phyloP scores from a whole-genome alignment of 176 grass and related monocot genomes.

The Panicum miliaceum region DNA sequence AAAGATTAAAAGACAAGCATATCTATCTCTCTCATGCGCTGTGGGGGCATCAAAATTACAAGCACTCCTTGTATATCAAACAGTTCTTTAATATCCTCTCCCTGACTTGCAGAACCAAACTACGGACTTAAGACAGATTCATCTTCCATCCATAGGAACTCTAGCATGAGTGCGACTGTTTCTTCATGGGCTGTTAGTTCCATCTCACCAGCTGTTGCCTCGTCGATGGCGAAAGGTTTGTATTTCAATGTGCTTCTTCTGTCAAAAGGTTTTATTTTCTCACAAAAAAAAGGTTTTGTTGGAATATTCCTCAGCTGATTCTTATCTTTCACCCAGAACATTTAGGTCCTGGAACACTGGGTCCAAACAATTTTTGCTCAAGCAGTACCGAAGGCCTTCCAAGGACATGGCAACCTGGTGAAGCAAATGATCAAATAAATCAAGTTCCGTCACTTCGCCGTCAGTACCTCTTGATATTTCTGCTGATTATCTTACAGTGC shows the following conservation, averaged over 20 bases:
- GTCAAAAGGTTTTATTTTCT: background rate
- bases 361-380: conserved; percentile 72
- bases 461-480: conserved; percentile 61
- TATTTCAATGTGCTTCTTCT: conserved; percentile 22
- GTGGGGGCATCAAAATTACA: background rate
- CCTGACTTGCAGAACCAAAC: conserved; percentile 67
- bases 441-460: conserved; percentile 66
- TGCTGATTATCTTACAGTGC: conserved; percentile 4
- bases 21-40: background rate
- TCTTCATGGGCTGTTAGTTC: conserved; percentile 74
- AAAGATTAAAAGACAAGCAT: background rate
- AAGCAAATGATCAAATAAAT: conserved; percentile 72
- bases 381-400: conserved; percentile 65
- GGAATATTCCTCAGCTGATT: conserved; percentile 40
- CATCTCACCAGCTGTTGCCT: conserved; percentile 54
- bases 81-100: conserved; percentile 33
- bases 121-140: conserved; percentile 56
- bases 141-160: conserved; percentile 59
- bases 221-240: conserved; percentile 68
- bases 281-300: background rate
- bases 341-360: conserved; percentile 49
- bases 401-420: conserved; percentile 54
- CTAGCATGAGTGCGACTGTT: conserved; percentile 46
- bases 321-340: conserved; percentile 60
- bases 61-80: conserved; percentile 49